Base-by-base conservation (phyloP, 2,329 filamentous ascomycete genomes). In the Diaporthe ilicicola region DNA sequence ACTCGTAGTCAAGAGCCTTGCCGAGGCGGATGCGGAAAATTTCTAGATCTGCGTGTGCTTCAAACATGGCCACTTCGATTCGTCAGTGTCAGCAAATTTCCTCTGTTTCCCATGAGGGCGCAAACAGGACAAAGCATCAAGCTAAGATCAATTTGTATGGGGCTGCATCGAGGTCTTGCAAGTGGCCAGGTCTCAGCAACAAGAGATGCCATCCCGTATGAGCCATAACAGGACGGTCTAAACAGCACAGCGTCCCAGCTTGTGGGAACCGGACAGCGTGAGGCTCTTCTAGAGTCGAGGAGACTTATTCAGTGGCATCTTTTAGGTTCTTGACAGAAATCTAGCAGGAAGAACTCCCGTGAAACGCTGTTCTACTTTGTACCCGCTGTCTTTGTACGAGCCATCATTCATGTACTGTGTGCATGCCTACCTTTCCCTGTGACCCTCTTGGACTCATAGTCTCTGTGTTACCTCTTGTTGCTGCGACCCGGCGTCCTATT, bases 1-100 rank as follows among this genome's bases (percentile, higher is more conserved):
- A 99, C 79, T 99, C 96, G 79, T 95, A 99, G 80, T 99, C 95
- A 50, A 99, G 86, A 2, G 95, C 94, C 79, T 97, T 98, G 32
- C 96, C 96, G 4, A 99, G 88, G 5, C 96, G 89, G 53, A 98
- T 92, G 22, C 96, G 92, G 80, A 99, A 97, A 71, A 99, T 97
- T 78, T 99, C 96, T 1, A 95, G 88, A 80, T 99, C 95, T 6
- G 94, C 92, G 81, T 99, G 96, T 1, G 95, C 95, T 82, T 99
- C 96, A 77, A 98, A 93, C 94, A 99, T 97, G 75, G 95, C 92
- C 54, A 95, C 92, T 64, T 62, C 3, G 39, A 19, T 17, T 24
- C 12, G 19, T 19, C 4, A 32, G 4, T 15, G 44, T 50, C 44
- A 64, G 29, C 27, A 15, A 24, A 37, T 24, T 22, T 15, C 8